A percentile compares a stretch with the other conserved stretches of the same genome.
Evolutionary conservation across 768 basidiomycete genomes (phyloP).

Genomic region (Leccinum disarticulatum): DNA sequence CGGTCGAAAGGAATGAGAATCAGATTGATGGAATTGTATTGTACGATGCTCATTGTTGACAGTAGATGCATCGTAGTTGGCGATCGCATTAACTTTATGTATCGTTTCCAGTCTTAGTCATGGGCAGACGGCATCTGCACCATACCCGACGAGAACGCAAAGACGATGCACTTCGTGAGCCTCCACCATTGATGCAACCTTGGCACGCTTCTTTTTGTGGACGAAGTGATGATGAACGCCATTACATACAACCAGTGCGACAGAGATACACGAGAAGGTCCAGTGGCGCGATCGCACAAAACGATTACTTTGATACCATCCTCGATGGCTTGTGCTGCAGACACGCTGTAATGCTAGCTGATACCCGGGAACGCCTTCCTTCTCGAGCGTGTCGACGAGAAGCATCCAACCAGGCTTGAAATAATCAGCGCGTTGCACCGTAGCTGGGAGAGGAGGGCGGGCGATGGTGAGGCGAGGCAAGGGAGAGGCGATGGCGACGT

Average conservation of each 20-base stretch:
- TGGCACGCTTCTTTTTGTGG: conserved; percentile 87
- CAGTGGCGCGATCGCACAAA: conserved; percentile 85
- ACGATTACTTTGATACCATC: conserved; percentile 94
- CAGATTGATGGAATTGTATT: no score
- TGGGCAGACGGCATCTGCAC: conserved; percentile 95
- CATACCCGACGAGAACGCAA: conserved; percentile 95
- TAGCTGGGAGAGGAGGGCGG: no score
- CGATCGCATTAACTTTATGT: conserved; percentile 90
- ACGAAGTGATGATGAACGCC: conserved; percentile 96
- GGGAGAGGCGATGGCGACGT: no score
- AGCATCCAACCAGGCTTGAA: conserved; percentile 98
- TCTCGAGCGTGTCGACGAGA: conserved; percentile 91
- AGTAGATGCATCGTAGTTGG: no score
- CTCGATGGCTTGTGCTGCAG: conserved; percentile 86
- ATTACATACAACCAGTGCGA: conserved; percentile 88
- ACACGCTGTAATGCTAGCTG: conserved; percentile 85
- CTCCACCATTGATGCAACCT: conserved; percentile 92
- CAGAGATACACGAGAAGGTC: conserved; percentile 75
- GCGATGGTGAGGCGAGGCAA: no score
- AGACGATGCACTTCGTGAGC: conserved; percentile 97
- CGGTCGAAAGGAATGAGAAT: no score
- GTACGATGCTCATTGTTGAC: no score
- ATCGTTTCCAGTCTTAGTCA: conserved; percentile 96
- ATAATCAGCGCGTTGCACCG: conserved; percentile 85
- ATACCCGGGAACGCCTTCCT: conserved; percentile 90